Base-by-base conservation (phyloP, 2,329 filamentous ascomycete species). In the Colletotrichum melonis region DNA sequence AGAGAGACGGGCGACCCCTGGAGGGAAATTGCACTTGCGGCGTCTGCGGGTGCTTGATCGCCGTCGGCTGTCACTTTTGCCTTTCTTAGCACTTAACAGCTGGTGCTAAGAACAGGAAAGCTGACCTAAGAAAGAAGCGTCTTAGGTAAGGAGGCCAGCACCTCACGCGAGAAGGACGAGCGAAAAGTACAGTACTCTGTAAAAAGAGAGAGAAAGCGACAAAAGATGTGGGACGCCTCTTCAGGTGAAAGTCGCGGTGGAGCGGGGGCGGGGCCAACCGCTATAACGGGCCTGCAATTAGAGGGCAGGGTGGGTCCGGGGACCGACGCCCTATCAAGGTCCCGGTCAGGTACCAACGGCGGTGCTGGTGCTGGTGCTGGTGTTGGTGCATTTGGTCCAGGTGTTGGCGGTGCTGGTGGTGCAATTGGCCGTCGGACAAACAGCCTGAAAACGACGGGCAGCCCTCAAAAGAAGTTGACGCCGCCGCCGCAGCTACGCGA, bases 401-500 rank as follows among this genome's bases (percentile, higher is more conserved):
- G 32, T 35, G 4, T 19, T 42, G 14, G 16, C n/a, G 55, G 5
- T n/a, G 30, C 14, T 30, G 24, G 32, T 56, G 49, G 42, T 30
- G 22, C 26, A 14, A 35, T n/a, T 38, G 49, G 24, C 58, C 42
- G 56, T 22, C 7, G 59, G 38, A 42, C 38, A 1, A 58, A 14
- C 30, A 55, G 14, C 32, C n/a, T 49, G 35, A 64, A 64, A 49
- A 69, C 59, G 5, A 26, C 49, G 35, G 46, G 49, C 5, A 35
- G 58, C 28, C 67, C 67, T 63, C 65, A 72, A 59, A 69, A 68
- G 42, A 73, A 73, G 55, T 60, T 73, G 59, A 73, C 66, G 66
- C 70, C 70, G 46, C 70, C 70, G n/a, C 70, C 66, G 7, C 70
- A 73, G 60, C 35, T 73, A 16, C 60, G 64, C 70, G 70, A 73